Evolutionary conservation across 495 filamentous ascomycete genomes (phyloP).

Genomic region (Trichodelitschia bisporula): DNA sequence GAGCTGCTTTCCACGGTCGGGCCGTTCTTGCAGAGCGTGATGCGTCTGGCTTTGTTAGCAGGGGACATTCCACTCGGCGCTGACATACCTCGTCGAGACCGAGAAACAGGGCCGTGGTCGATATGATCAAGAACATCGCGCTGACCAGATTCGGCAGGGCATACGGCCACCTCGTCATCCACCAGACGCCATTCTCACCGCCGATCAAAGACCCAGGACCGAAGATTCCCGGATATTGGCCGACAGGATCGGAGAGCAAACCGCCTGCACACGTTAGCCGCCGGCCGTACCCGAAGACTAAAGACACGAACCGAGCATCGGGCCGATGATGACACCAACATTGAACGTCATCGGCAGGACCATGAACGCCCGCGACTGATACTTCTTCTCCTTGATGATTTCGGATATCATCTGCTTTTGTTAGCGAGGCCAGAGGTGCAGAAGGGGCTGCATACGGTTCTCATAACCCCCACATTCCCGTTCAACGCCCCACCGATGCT

Average conservation of each 20-base stretch:
- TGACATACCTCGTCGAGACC: constrained; percentile 45
- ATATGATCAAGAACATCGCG: constrained; percentile 34
- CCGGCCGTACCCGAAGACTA: too few relatives aligned
- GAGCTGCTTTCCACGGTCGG: background rate
- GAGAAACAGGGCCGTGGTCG: constrained; percentile 30
- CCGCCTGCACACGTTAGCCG: constrained; percentile 25
- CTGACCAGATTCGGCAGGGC: constrained; percentile 53
- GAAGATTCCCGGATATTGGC: constrained; percentile 37
- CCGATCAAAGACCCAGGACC: constrained; percentile 27
- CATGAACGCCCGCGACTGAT: constrained; percentile 52
- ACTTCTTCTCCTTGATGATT: constrained; percentile 15
- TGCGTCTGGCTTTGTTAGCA: background rate
- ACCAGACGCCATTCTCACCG: constrained; percentile 28
- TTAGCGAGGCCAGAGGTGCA: too few relatives aligned
- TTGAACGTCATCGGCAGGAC: constrained; percentile 68
- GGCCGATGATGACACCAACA: constrained; percentile 50
- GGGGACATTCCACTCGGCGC: background rate
- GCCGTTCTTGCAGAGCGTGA: background rate
- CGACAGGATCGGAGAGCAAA: constrained; percentile 43
- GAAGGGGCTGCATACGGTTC: too few relatives aligned
- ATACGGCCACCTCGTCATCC: constrained; percentile 47
- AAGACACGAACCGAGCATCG: constrained; percentile 13
- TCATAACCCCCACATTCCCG: constrained; percentile 58
- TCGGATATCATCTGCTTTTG: background rate
- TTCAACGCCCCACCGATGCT: constrained; percentile 47